A percentile compares a stretch with the other conserved stretches of the same genome.
phyloP scores from a whole-genome alignment of 495 filamentous ascomycete genomes.

The Stereocaulon alpinum region DNA sequence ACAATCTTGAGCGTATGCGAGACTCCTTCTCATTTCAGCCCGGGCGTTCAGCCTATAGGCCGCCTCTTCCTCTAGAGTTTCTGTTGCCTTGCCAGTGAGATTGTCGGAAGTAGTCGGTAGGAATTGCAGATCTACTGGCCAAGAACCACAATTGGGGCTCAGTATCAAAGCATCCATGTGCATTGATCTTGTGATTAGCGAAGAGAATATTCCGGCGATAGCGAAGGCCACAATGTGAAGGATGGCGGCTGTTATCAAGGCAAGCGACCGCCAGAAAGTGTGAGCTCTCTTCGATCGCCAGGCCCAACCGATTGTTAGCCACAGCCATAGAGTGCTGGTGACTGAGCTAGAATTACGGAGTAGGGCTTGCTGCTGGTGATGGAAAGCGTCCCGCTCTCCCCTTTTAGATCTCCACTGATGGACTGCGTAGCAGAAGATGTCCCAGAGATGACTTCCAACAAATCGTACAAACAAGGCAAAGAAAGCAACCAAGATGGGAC shows the following conservation, averaged over 20 bases:
- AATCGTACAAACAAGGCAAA: constrained; percentile 1
- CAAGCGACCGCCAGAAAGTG: background rate
- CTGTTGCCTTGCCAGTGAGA: background rate
- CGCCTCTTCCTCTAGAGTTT: background rate
- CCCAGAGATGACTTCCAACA: background rate
- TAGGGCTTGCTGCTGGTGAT: background rate
- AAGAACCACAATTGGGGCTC: background rate
- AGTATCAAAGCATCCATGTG: background rate
- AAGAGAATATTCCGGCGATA: background rate
- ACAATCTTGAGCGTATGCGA: background rate
- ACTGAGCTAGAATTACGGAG: background rate
- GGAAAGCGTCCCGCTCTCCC: background rate
- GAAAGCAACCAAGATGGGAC: background rate
- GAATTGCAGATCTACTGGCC: background rate
- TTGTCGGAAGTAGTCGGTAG: background rate
- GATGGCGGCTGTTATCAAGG: background rate
- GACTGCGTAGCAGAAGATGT: background rate
- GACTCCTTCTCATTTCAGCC: background rate
- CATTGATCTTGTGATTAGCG: background rate
- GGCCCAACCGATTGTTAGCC: background rate
- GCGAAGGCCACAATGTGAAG: background rate
- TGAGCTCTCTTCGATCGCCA: background rate
- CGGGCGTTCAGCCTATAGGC: background rate
- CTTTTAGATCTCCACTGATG: background rate
- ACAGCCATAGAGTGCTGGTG: background rate